A percentile compares a stretch with the other conserved stretches of the same genome.
These are phyloP conservation scores for Solanum chiquidenum DNA, from an alignment of 257 asterid genomes.

Conservation along the genomic window DNA sequence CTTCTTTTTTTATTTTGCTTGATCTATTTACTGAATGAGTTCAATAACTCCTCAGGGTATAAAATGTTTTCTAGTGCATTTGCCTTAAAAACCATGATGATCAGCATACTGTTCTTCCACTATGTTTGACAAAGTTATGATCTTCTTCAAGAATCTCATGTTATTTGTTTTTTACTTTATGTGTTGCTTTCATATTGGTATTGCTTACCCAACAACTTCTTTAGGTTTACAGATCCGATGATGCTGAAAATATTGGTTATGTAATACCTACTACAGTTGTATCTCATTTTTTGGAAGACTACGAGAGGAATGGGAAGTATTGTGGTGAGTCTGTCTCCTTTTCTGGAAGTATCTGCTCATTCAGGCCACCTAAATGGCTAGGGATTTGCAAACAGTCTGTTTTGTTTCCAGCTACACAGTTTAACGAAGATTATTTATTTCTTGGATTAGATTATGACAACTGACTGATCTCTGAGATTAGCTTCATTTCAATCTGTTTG, in stretches of 20 bases:
- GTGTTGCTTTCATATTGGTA: constrained; percentile 3
- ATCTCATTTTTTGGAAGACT: constrained; percentile 94
- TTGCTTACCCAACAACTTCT: constrained; percentile 32
- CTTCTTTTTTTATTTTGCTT: neutral
- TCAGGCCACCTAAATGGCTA: neutral
- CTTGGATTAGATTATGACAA: neutral
- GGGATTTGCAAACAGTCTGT: neutral
- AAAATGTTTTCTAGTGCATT: neutral
- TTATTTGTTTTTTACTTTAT: neutral
- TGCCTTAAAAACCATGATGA: neutral
- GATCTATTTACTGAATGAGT: neutral
- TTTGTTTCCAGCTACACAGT: neutral
- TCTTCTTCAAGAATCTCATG: neutral
- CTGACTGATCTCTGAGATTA: neutral
- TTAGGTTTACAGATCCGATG: constrained; percentile 98
- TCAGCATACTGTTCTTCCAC: neutral
- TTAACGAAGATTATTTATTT: neutral
- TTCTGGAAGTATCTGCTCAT: neutral
- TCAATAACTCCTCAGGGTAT: neutral
- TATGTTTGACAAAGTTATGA: neutral
- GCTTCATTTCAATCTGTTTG: neutral
- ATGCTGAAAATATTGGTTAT: constrained; percentile 88
- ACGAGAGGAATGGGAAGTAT: constrained; percentile 72
- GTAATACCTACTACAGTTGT: constrained; percentile 91
- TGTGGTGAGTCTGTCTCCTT: constrained; percentile 46